These are phyloP conservation scores for Clitopilus passeckerianus DNA, from an alignment of 768 basidiomycete species.

Conservation along the genomic window DNA sequence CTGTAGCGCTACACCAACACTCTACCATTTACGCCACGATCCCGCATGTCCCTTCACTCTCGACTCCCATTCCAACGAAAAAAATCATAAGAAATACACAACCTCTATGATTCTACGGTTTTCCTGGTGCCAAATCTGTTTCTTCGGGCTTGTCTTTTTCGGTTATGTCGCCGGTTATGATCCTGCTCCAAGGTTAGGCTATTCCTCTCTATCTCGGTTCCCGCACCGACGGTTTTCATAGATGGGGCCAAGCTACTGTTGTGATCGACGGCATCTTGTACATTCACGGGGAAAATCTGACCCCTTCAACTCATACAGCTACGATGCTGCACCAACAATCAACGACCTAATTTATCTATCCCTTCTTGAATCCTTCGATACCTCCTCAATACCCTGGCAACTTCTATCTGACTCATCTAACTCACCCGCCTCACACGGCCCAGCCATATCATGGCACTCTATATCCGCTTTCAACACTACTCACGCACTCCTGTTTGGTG, in stretches of 20 bases:
- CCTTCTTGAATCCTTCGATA: conserved; percentile 52
- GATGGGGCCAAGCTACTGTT: conserved; percentile 81
- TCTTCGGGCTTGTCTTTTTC: conserved; percentile 9
- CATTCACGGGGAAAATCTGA: conserved; percentile 79
- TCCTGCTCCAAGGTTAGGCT: conserved; percentile 18
- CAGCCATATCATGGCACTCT: conserved; percentile 75
- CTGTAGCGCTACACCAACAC: conserved; percentile 4
- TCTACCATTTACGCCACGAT: conserved; percentile 13
- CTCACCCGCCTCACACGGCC: conserved; percentile 42
- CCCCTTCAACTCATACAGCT: conserved; percentile 60
- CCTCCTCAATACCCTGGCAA: conserved; percentile 66
- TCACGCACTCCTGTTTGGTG: conserved; percentile 66
- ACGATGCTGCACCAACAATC: conserved; percentile 68
- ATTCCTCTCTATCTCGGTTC: background rate
- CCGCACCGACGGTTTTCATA: conserved; percentile 19
- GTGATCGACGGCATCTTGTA: conserved; percentile 56
- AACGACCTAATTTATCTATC: conserved; percentile 71
- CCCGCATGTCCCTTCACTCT: conserved; percentile 10
- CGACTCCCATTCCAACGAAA: background rate
- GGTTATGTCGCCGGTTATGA: conserved; percentile 16
- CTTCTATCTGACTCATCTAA: conserved; percentile 45
- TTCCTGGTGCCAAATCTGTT: conserved; percentile 7
- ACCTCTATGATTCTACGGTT: background rate
- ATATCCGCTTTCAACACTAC: conserved; percentile 60
- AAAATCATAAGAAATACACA: background rate